These are phyloP conservation scores for Tuber calosporum DNA, from an alignment of 495 filamentous ascomycete species.

Conservation along the genomic window DNA sequence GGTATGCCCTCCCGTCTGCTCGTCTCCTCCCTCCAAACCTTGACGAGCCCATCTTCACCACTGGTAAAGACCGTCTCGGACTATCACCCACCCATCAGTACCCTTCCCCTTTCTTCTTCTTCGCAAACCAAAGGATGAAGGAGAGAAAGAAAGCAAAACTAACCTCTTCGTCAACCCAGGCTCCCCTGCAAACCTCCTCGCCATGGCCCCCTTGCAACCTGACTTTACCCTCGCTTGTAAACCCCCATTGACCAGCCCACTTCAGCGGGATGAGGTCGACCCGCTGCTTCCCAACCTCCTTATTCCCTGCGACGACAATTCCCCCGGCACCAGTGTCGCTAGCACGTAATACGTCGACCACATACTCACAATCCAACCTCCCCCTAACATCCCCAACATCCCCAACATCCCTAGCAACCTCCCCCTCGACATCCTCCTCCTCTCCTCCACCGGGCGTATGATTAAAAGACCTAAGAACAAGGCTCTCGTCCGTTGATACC, in stretches of 20 bases:
- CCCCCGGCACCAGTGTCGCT: conserved; percentile 44
- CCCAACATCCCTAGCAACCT: conserved; percentile 44
- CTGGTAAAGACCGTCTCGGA: conserved; percentile 64
- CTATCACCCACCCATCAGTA: conserved; percentile 42
- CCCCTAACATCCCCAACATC: conserved; percentile 65
- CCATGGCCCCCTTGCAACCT: conserved; percentile 71
- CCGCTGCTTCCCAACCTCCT: conserved; percentile 48
- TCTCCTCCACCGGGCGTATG: conserved; percentile 55
- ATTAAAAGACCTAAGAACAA: conserved; percentile 44
- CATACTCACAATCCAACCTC: conserved; percentile 69
- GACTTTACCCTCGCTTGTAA: conserved; percentile 56
- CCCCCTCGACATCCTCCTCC: conserved; percentile 37
- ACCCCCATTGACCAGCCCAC: conserved; percentile 52
- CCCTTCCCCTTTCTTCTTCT: not conserved
- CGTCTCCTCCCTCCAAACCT: conserved; percentile 49
- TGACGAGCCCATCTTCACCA: conserved; percentile 71
- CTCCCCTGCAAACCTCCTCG: conserved; percentile 72
- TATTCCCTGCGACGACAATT: conserved; percentile 54
- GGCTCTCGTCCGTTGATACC: conserved; percentile 70
- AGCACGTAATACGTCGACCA: conserved; percentile 64
- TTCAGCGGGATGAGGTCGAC: conserved; percentile 62
- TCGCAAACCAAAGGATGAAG: not conserved
- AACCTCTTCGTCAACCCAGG: conserved; percentile 67
- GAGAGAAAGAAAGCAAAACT: conserved; percentile 33
- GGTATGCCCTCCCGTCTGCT: not conserved